Conservation (phyloP, 1,139 yeast species). For the Kodamaea arcana region DNA sequence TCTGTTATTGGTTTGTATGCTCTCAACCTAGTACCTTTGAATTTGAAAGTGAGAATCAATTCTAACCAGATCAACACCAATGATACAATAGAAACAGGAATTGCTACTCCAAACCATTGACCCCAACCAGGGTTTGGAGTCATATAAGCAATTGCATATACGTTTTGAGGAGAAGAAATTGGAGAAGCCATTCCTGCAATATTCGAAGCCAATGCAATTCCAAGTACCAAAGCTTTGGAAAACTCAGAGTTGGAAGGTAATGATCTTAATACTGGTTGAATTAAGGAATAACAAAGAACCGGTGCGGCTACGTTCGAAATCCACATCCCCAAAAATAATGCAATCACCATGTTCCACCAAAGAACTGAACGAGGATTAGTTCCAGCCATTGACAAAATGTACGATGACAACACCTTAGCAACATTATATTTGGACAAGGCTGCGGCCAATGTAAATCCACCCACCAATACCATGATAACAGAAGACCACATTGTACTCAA, state of each 20-base stretch:
- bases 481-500: constrained; percentile 93
- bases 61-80: constrained; percentile 68
- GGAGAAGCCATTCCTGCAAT: constrained; percentile 97
- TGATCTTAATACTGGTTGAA: constrained; percentile 82
- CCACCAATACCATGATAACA: constrained; percentile 79
- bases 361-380: constrained; percentile 76
- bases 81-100: constrained; percentile 69
- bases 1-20: constrained; percentile 67
- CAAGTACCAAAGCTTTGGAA: constrained; percentile 79
- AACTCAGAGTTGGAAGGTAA: constrained; percentile 74
- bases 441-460: constrained; percentile 93
- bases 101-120: constrained; percentile 83
- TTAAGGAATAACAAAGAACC: constrained; percentile 81
- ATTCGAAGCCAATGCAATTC: constrained; percentile 88
- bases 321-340: constrained; percentile 89
- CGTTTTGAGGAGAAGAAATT: constrained; percentile 92
- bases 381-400: constrained; percentile 77
- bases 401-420: constrained; percentile 80
- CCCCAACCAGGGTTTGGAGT: constrained; percentile 90
- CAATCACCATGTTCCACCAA: constrained; percentile 78
- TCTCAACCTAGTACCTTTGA: constrained; percentile 42
- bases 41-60: constrained; percentile 63
- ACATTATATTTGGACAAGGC: constrained; percentile 87
- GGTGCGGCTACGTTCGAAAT: constrained; percentile 97
- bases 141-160: constrained; percentile 85